Evolutionary conservation across 768 basidiomycete genomes (phyloP).

Genomic region (Lentinula boryana): DNA sequence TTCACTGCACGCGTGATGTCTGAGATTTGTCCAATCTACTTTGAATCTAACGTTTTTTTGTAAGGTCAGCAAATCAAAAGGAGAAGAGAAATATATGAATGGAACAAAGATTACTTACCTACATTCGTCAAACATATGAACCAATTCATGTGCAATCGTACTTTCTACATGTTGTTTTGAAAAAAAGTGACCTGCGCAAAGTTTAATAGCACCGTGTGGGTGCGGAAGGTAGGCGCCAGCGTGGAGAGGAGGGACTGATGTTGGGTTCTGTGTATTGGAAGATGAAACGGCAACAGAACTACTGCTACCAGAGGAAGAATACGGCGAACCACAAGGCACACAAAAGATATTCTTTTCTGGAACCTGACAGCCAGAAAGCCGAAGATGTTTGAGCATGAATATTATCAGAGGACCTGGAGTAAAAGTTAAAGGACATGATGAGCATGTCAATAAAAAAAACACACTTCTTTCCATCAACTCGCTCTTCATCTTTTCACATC

Average conservation of each 20-base stretch:
- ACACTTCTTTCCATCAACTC: conserved; percentile 66
- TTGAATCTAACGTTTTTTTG: conserved; percentile 80
- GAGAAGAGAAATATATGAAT: not conserved
- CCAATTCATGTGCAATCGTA: conserved; percentile 87
- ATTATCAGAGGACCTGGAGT: conserved; percentile 71
- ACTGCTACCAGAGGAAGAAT: not conserved
- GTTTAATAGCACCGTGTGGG: conserved; percentile 61
- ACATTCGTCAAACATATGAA: conserved; percentile 95
- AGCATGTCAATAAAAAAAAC: conserved; percentile 19
- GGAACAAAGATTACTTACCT: not conserved
- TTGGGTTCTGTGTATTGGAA: not conserved
- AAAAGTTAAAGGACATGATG: conserved; percentile 5
- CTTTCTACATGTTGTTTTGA: conserved; percentile 87
- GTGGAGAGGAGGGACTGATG: conserved; percentile 23
- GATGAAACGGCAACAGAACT: not conserved
- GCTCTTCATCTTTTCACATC: conserved; percentile 67
- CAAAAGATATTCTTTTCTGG: conserved; percentile 74
- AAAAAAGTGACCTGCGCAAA: conserved; percentile 83
- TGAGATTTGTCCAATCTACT: conserved; percentile 83
- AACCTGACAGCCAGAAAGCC: conserved; percentile 65
- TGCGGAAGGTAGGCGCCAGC: conserved; percentile 83
- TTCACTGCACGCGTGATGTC: conserved; percentile 98
- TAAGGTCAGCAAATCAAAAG: conserved; percentile 40
- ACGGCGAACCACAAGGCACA: conserved; percentile 61
- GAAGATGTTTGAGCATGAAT: conserved; percentile 92